Evolutionary conservation across 208 protist species (phyloP), one percentile per base, ranked within the genome.

Genomic region (Leishmania turanica): DNA sequence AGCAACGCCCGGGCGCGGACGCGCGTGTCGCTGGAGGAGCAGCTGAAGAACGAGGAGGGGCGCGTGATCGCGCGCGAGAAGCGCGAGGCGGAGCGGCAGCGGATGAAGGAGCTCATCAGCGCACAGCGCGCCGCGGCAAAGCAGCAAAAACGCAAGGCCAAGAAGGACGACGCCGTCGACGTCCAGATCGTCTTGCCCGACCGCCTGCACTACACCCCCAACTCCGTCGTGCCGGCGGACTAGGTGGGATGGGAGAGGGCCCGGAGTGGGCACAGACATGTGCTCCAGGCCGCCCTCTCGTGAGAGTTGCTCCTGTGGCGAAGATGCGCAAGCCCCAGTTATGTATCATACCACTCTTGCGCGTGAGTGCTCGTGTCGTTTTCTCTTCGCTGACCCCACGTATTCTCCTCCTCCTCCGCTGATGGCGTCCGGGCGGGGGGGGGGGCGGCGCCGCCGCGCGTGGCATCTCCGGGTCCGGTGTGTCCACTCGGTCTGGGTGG

Each of bases 91-190:
- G 90, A 96, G 65, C 90, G 93, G 6, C 83, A 84, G 70, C 87
- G 87, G n/a, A 93, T 96, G 91, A 88, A 91, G 84, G 87, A 90
- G 78, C 89, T 93, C 64, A 96, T 96, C 70, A 88, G 81, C 9
- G 86, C 91, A 49, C 89, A 88, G 80, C 92, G 92, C 75, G 84
- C 85, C 17, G 87, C 91, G n/a, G 87, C 85, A 19, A 87, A 87
- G 70, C 78, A 81, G 87, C 84, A 80, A 75, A 88, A 84, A 68
- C 84, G 72, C 58, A 85, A 82, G 80, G 77, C 70, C 81, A 90
- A 87, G 76, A 85, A 79, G 76, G 83, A 47, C 62, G 60, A 69
- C 37, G 80, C 21, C 53, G 80, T 64, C 64, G 82, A 89, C 31
- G 90, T 96, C 5, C 84, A 95, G 72, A 91, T 96, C 49, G 82